phyloP scores from a whole-genome alignment of 2,329 filamentous ascomycete species.

The Dactylonectria macrodidyma region DNA sequence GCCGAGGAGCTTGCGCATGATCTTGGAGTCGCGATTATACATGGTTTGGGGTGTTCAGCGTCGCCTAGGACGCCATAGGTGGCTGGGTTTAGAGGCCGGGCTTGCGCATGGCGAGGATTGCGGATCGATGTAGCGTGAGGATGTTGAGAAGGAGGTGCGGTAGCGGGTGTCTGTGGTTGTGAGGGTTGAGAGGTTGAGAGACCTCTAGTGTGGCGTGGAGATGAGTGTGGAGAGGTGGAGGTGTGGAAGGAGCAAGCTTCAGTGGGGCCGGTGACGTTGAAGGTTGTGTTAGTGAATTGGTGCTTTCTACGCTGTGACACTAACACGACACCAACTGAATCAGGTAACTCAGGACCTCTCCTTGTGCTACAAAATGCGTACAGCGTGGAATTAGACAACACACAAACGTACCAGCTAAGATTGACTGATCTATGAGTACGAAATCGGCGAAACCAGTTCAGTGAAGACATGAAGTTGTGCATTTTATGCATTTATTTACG shows the following conservation, averaged over 20 bases:
- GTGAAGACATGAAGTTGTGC: too few relatives aligned
- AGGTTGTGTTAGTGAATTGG: conserved; percentile 1
- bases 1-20: conserved; percentile 74
- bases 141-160: not conserved
- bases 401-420: too few relatives aligned
- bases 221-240: conserved; percentile 9
- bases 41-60: conserved; percentile 53
- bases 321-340: not conserved
- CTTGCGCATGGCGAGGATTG: conserved; percentile 35
- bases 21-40: conserved; percentile 69
- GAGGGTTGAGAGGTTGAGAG: not conserved
- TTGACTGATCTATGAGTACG: too few relatives aligned
- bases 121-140: conserved; percentile 3
- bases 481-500: too few relatives aligned
- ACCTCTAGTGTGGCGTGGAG: conserved; percentile 17
- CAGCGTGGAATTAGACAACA: too few relatives aligned
- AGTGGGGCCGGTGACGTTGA: conserved; percentile 32
- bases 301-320: not conserved
- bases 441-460: too few relatives aligned
- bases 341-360: too few relatives aligned
- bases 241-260: conserved; percentile 34
- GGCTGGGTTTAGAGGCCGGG: conserved; percentile 31
- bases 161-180: conserved; percentile 1
- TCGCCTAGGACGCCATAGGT: conserved; percentile 53
- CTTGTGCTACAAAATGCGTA: too few relatives aligned